Evolutionary conservation across 441 rosid genomes (phyloP), one percentile per base, ranked within the genome.

Genomic region (Eutrema salsugineum): DNA sequence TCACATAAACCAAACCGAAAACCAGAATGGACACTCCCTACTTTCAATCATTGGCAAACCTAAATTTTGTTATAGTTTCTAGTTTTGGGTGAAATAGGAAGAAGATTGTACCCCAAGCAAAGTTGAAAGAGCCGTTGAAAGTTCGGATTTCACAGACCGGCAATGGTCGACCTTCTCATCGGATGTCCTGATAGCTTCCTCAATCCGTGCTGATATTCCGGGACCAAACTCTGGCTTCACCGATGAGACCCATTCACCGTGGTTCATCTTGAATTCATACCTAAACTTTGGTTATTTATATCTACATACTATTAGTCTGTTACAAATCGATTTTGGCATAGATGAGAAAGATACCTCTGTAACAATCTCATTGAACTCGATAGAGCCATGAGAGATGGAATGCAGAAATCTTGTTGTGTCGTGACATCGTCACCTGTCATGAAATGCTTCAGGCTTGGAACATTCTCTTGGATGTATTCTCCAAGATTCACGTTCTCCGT

Each of bases 171-270:
- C 62, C n/a, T 80, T 77, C 42, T 87, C 91, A 0, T 68, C 90
- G 1, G 90, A 78, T 42, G 81, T 51, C 58, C 24, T 35, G 11
- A 92, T 51, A 10, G 99, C 97, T 71, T 84, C 89, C 82, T 89
- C 79, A 47, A 94, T 81, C 56, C 88, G 75, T 79, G 83, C 84
- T 8, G 79, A 73, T 83, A 90, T 80, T 43, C 86, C 84, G 0
- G 97, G 94, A 78, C 97, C 97, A 50, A 94, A 77, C 57, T 81
- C 55, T 30, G 97, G 97, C 43, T 89, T 94, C 56, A 86, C 88
- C 24, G 71, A 71, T 3, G 76, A 81, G 48, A 91, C 59, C 97
- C 96, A 89, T 78, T 89, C 87, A 28, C 87, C 85, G 43, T 91
- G 94, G 77, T 90, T 84, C 4, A 77, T 85, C 88, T 89, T 92